Percentiles rank a stretch among this genome's conserved stretches.
Conservation (phyloP, 2,329 filamentous ascomycete genomes). For the Sclerotinia spermophila region DNA sequence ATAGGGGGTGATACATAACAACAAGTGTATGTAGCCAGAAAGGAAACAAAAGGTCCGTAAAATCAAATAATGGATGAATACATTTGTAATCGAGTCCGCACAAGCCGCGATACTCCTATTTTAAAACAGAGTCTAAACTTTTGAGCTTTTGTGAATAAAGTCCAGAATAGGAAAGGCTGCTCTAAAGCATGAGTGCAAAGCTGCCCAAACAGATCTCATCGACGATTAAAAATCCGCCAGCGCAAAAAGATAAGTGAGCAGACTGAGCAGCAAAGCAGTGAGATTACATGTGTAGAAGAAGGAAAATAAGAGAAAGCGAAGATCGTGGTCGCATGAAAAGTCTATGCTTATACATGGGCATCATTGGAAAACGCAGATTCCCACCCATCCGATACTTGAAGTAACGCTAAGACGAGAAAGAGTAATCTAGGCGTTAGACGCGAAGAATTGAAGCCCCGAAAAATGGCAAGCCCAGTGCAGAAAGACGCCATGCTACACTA, state of each 20-base stretch:
- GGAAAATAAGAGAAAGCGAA: slow-evolving; percentile 28
- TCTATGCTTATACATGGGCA: slow-evolving; percentile 41
- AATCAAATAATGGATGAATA: slow-evolving; percentile 19
- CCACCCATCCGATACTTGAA: slow-evolving; percentile 39
- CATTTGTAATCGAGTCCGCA: slow-evolving; percentile 27
- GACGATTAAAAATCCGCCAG: slow-evolving; percentile 20
- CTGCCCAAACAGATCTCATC: slow-evolving; percentile 22
- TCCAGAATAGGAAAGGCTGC: slow-evolving; percentile 25
- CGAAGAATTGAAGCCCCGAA: slow-evolving; percentile 36
- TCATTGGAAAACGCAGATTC: slow-evolving; percentile 38
- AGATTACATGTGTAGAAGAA: slow-evolving; percentile 30
- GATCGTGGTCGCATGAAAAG: slow-evolving; percentile 39
- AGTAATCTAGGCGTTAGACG: slow-evolving; percentile 39
- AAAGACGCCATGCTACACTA: slow-evolving; percentile 38
- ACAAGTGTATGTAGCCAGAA: slow-evolving; percentile 8
- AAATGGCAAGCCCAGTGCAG: slow-evolving; percentile 35
- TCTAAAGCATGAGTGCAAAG: slow-evolving; percentile 20
- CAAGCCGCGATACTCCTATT: slow-evolving; percentile 28
- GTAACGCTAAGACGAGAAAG: slow-evolving; percentile 41
- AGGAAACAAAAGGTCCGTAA: slow-evolving; percentile 11
- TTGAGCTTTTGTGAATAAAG: slow-evolving; percentile 30
- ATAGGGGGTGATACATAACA: slow-evolving; percentile 10
- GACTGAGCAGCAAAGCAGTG: slow-evolving; percentile 26
- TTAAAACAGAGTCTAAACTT: slow-evolving; percentile 33
- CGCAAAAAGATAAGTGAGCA: slow-evolving; percentile 24